Evolutionary conservation across 2,329 filamentous ascomycete genomes (phyloP).

Genomic region (Penicillium corylophilum): DNA sequence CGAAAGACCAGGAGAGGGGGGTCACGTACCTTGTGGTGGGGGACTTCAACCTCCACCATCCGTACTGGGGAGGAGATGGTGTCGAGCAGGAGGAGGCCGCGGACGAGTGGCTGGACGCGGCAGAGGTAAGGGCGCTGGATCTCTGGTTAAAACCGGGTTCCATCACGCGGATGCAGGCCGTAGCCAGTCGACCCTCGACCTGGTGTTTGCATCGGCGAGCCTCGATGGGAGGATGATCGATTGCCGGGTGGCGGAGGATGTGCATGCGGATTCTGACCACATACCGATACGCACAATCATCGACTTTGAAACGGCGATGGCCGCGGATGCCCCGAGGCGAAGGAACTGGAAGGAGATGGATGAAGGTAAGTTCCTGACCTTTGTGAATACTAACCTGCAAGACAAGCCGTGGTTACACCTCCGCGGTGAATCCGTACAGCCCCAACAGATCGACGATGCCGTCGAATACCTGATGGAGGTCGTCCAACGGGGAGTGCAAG

Average conservation of each 20-base stretch:
- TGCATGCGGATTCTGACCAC: conserved; percentile 3
- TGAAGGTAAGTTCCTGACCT: background rate
- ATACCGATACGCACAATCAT: conserved; percentile 2
- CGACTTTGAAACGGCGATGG: background rate
- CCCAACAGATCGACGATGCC: background rate
- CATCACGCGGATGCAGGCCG: conserved; percentile 1
- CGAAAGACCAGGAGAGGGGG: background rate
- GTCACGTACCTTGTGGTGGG: background rate
- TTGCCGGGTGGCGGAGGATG: background rate
- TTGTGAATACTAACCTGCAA: background rate
- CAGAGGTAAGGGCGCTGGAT: background rate
- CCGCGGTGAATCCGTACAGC: background rate
- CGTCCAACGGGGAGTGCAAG: background rate
- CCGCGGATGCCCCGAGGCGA: background rate
- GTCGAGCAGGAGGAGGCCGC: background rate
- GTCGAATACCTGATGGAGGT: background rate
- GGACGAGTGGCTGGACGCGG: background rate
- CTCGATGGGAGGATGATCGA: background rate
- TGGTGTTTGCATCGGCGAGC: background rate
- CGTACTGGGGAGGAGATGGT: conserved; percentile 2
- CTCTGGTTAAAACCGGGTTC: conserved; percentile 2
- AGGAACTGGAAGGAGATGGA: conserved; percentile 3
- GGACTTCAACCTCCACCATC: conserved; percentile 9
- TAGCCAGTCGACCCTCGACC: conserved; percentile 3
- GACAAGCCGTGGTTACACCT: background rate